Percentiles rank a stretch among this genome's conserved stretches.
Evolutionary conservation across 768 basidiomycete genomes (phyloP).

Genomic region (Fistulinella prunicolor): DNA sequence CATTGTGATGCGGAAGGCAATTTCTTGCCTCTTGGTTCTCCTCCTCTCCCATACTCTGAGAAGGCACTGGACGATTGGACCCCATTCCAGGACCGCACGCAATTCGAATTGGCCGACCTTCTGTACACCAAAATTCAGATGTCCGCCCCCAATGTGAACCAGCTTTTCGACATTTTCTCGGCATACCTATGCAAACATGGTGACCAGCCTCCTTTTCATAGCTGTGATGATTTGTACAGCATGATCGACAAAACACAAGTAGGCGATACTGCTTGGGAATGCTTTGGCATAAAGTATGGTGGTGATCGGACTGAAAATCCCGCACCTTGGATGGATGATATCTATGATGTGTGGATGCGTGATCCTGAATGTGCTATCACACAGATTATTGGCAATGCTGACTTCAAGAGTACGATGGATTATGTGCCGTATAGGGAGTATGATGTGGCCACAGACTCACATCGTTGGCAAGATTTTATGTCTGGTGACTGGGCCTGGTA

Average conservation of each 20-base stretch:
- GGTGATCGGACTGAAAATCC: neutral
- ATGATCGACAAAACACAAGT: neutral
- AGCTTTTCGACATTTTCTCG: neutral
- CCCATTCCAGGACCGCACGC: neutral
- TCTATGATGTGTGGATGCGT: neutral
- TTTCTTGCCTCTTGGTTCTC: too few species aligned
- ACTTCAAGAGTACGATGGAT: neutral
- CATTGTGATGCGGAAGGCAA: too few species aligned
- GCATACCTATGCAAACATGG: too few species aligned
- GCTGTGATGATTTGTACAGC: neutral
- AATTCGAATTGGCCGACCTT: conserved; percentile 7
- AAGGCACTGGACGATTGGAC: conserved; percentile 6
- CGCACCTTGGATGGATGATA: neutral
- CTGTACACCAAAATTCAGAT: neutral
- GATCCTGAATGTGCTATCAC: neutral
- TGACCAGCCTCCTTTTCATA: too few species aligned
- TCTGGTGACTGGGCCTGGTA: neutral
- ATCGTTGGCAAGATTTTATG: neutral
- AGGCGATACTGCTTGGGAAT: neutral
- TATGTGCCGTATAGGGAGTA: too few species aligned
- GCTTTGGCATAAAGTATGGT: neutral
- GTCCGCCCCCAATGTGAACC: neutral
- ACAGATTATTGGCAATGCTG: neutral
- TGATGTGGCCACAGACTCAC: neutral
- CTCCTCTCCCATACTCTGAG: too few species aligned